These are phyloP conservation scores for Thelonectria blattea DNA, from an alignment of 2,329 filamentous ascomycete genomes.

Conservation along the genomic window DNA sequence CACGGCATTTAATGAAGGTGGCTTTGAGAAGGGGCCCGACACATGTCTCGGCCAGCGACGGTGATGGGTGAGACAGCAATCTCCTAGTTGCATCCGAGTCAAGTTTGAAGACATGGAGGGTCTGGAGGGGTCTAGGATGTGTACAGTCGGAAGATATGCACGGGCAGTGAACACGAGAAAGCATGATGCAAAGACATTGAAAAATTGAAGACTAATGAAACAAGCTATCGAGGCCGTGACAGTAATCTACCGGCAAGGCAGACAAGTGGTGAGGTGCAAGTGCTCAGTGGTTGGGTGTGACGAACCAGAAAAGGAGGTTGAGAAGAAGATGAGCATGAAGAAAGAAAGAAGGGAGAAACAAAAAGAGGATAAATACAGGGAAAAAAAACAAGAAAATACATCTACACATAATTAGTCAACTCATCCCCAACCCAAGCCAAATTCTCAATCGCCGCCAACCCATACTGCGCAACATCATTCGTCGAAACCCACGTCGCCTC, in stretches of 20 bases:
- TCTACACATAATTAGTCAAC: conserved; percentile 13
- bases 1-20: background rate
- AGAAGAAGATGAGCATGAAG: background rate
- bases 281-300: too few species aligned
- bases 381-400: background rate
- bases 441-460: conserved; percentile 62
- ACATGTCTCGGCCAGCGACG: background rate
- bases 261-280: background rate
- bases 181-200: too few species aligned
- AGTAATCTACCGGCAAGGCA: background rate
- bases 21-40: too few species aligned
- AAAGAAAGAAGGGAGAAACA: too few species aligned
- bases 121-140: too few species aligned
- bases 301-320: background rate
- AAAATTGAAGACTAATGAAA: too few species aligned
- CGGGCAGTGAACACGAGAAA: too few species aligned
- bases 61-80: too few species aligned
- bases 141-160: too few species aligned
- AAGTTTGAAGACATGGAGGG: too few species aligned
- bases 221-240: too few species aligned
- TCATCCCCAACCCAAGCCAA: conserved; percentile 47
- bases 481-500: conserved; percentile 64
- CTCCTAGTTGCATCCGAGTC: too few species aligned
- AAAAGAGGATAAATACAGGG: background rate
- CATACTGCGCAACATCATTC: conserved; percentile 63